Conservation (phyloP, 2,329 filamentous ascomycete species). For the Helminthosporium solani region DNA sequence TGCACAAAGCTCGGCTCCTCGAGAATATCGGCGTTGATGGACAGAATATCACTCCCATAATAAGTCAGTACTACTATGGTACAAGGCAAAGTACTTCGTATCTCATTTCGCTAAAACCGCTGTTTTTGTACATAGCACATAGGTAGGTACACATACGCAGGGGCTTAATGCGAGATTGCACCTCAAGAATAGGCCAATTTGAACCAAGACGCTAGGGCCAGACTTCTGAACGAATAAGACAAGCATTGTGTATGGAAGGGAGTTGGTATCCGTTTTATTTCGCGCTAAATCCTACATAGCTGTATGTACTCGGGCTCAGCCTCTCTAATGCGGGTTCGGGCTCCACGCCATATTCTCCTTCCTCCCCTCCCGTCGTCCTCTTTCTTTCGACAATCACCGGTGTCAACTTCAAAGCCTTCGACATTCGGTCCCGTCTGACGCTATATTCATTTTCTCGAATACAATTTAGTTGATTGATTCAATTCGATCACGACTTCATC, state of each 20-base stretch:
- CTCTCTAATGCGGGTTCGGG: background rate
- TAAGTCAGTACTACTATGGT: too few species aligned
- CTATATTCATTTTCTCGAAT: background rate
- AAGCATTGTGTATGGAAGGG: background rate
- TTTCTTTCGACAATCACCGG: background rate
- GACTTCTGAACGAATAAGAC: too few species aligned
- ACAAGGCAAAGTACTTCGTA: too few species aligned
- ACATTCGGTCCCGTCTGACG: background rate
- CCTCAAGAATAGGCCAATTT: too few species aligned
- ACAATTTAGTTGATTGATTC: background rate
- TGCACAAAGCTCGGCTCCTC: too few species aligned
- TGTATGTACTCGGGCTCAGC: background rate
- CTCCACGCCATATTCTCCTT: background rate
- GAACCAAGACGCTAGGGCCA: background rate
- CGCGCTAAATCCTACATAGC: too few species aligned
- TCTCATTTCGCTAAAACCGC: too few species aligned
- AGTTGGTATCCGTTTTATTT: background rate
- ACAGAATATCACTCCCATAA: too few species aligned
- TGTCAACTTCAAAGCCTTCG: background rate
- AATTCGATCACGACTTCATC: background rate
- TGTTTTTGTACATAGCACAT: too few species aligned
- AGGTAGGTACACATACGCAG: too few species aligned
- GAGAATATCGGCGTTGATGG: too few species aligned
- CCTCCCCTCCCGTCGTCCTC: background rate
- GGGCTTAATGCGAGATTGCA: too few species aligned